Evolutionary conservation across 371 early-diverging fungal genomes (phyloP).

Genomic region (Apophysomyces elegans): DNA sequence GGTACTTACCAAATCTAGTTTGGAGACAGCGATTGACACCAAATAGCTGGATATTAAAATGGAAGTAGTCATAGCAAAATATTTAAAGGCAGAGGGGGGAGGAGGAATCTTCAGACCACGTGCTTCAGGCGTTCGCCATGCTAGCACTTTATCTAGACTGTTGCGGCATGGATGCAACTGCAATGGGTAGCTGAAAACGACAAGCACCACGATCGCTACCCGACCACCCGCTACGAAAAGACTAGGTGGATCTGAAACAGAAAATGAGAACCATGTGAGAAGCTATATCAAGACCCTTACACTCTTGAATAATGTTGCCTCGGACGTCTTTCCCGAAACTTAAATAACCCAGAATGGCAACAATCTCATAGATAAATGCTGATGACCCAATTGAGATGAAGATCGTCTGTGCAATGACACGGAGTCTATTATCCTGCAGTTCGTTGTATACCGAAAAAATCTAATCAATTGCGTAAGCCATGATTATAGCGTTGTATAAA

Average conservation of each 20-base stretch:
- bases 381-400: constrained; percentile 80
- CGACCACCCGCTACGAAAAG: constrained; percentile 85
- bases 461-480: constrained; percentile 30
- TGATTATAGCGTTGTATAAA: too few species aligned
- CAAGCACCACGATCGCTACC: constrained; percentile 88
- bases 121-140: constrained; percentile 32
- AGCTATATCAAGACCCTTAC: constrained; percentile 41
- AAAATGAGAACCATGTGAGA: background rate
- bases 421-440: constrained; percentile 77
- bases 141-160: constrained; percentile 86
- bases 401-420: constrained; percentile 70
- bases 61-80: constrained; percentile 67
- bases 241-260: constrained; percentile 63
- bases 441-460: constrained; percentile 96
- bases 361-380: constrained; percentile 81
- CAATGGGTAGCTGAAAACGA: constrained; percentile 96
- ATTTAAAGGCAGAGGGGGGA: constrained; percentile 55
- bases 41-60: constrained; percentile 75
- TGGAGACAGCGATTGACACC: constrained; percentile 76
- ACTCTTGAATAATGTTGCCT: constrained; percentile 92
- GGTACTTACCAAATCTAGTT: constrained; percentile 70
- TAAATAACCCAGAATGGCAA: constrained; percentile 95
- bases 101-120: constrained; percentile 32
- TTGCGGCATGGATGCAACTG: constrained; percentile 97
- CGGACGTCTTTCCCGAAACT: constrained; percentile 89